Conservation (phyloP, 176 grass and related monocot genomes). For the Carex littledalei region DNA sequence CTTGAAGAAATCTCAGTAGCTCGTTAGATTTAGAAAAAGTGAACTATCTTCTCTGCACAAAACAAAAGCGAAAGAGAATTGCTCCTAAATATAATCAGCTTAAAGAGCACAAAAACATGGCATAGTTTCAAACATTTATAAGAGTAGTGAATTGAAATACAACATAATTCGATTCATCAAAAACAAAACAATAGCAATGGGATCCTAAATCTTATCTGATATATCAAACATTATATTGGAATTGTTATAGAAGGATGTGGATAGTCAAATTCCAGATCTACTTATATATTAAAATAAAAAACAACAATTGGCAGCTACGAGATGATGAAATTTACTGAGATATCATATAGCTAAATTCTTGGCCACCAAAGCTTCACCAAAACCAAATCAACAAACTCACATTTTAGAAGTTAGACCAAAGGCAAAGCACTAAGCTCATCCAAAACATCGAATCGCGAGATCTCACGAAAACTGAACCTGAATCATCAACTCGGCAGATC, state of each 20-base stretch:
- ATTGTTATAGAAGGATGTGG: not conserved
- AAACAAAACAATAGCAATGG: not conserved
- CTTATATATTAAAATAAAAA: not conserved
- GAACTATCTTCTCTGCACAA: not conserved
- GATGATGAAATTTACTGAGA: not conserved
- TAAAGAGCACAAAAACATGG: not conserved
- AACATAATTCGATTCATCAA: not conserved
- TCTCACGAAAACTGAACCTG: not conserved
- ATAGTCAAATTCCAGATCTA: slow-evolving; percentile 7
- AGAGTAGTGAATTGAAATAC: not conserved
- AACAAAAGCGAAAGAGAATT: not conserved
- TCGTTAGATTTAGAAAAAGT: not conserved
- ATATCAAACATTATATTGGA: not conserved
- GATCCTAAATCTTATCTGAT: not conserved
- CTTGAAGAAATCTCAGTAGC: slow-evolving; percentile 1
- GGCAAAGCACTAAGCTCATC: not conserved
- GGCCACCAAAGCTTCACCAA: slow-evolving; percentile 7
- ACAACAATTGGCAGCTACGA: not conserved
- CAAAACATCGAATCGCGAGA: not conserved
- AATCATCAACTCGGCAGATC: not conserved
- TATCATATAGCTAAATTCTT: not conserved
- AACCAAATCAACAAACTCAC: slow-evolving; percentile 10
- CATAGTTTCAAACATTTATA: not conserved
- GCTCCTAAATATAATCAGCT: not conserved
- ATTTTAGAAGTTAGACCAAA: not conserved